These are phyloP conservation scores for Ogataea methanolica DNA, from an alignment of 805 yeast species.

Conservation along the genomic window DNA sequence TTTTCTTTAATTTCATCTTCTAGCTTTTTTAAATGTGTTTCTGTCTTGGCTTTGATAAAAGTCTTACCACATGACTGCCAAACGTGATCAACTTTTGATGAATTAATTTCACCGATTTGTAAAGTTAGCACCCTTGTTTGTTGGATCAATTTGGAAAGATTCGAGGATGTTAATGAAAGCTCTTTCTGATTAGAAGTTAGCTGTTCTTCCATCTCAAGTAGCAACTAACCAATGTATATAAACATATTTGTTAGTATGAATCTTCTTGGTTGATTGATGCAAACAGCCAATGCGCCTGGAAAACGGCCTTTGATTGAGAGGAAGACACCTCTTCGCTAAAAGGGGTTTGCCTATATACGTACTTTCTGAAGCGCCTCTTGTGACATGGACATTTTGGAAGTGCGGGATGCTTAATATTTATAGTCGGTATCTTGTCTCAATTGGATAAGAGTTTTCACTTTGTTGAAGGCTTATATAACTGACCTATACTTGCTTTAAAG, in stretches of 20 bases:
- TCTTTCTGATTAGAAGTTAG: constrained; percentile 57
- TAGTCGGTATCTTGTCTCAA: too few relatives aligned
- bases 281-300: too few relatives aligned
- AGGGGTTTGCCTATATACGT: constrained; percentile 5
- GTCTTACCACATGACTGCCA: constrained; percentile 88
- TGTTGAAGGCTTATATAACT: too few relatives aligned
- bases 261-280: too few relatives aligned
- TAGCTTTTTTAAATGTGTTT: constrained; percentile 45
- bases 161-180: constrained; percentile 48
- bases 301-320: too few relatives aligned
- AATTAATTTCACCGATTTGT: constrained; percentile 51
- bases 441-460: too few relatives aligned
- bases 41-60: constrained; percentile 44
- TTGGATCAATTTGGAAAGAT: constrained; percentile 44
- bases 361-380: constrained; percentile 19
- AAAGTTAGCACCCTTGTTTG: constrained; percentile 49
- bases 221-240: constrained; percentile 31
- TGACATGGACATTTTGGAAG: constrained; percentile 8
- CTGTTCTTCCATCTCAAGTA: constrained; percentile 64
- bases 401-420: too few relatives aligned
- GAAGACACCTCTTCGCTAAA: too few relatives aligned
- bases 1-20: constrained; percentile 47
- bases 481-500: too few relatives aligned
- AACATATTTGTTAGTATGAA: background rate
- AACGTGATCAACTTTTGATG: constrained; percentile 44